Conservation (phyloP, 371 early-diverging fungal genomes). For the Mortierella sp. region DNA sequence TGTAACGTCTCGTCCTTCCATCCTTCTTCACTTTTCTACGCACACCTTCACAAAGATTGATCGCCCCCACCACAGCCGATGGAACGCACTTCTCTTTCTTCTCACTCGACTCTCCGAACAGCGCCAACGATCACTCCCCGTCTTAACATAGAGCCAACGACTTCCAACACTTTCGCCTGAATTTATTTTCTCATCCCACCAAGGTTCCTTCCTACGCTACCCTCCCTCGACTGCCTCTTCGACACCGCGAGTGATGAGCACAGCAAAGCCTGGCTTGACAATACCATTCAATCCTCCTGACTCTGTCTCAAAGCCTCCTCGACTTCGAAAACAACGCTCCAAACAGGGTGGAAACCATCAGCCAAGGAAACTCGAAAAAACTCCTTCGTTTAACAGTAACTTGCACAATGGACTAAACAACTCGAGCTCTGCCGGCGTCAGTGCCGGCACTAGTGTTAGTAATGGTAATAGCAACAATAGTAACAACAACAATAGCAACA, state of each 20-base stretch:
- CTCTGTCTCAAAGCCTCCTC: slow-evolving; percentile 23
- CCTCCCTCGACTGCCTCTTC: slow-evolving; percentile 3
- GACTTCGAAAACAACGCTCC: slow-evolving; percentile 31
- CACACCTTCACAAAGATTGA: slow-evolving; percentile 1
- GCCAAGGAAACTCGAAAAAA: slow-evolving; percentile 43
- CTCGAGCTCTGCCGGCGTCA: not conserved
- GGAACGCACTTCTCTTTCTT: slow-evolving; percentile 23
- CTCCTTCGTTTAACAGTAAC: slow-evolving; percentile 39
- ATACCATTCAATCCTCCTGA: slow-evolving; percentile 50
- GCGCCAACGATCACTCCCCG: slow-evolving; percentile 3
- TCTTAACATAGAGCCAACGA: not conserved
- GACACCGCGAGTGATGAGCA: slow-evolving; percentile 52
- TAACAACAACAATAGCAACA: slow-evolving; percentile 7
- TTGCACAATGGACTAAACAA: slow-evolving; percentile 41
- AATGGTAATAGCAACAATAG: slow-evolving; percentile 6
- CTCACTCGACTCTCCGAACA: slow-evolving; percentile 2
- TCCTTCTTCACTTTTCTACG: not conserved
- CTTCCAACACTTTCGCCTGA: slow-evolving; percentile 27
- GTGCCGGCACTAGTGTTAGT: slow-evolving; percentile 7
- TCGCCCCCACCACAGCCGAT: slow-evolving; percentile 18
- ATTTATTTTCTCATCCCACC: not conserved
- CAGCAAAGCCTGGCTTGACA: slow-evolving; percentile 54
- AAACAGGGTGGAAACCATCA: slow-evolving; percentile 4
- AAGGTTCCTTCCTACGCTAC: not conserved
- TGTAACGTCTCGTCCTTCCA: too few relatives aligned